Evolutionary conservation across 179 eudicot genomes (phyloP).

Genomic region (Spergularia azorica): DNA sequence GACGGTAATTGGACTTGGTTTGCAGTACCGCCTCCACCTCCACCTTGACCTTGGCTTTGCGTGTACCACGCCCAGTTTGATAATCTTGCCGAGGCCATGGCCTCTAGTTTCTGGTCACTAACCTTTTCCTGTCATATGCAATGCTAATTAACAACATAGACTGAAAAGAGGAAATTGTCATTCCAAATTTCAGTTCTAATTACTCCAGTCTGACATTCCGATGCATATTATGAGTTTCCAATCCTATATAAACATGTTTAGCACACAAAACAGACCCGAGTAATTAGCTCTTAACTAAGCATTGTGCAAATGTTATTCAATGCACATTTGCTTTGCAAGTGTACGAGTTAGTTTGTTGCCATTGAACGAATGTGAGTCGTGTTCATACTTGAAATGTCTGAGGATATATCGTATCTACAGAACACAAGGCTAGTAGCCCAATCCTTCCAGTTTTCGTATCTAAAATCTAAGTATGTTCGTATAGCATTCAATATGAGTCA

Average conservation of each 20-base stretch:
- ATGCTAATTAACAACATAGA: not conserved
- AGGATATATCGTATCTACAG: not conserved
- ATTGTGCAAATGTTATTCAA: no score
- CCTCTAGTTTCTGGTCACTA: conserved; percentile 28
- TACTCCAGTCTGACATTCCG: not conserved
- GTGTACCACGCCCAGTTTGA: conserved; percentile 39
- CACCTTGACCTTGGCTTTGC: conserved; percentile 35
- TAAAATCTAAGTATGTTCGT: no score
- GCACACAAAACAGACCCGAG: no score
- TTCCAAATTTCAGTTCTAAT: not conserved
- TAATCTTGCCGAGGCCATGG: conserved; percentile 23
- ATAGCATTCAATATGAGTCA: not conserved
- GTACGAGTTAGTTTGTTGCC: not conserved
- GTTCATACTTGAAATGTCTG: not conserved
- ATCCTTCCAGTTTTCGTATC: not conserved
- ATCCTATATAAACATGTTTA: no score
- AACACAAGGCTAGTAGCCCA: not conserved
- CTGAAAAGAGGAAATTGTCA: not conserved
- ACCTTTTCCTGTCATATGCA: conserved; percentile 28
- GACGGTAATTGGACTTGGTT: conserved; percentile 36
- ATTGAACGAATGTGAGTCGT: not conserved
- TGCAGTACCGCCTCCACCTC: conserved; percentile 27
- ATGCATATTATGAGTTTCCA: no score
- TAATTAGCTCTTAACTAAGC: no score
- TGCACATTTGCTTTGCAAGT: no score